Evolutionary conservation across 495 filamentous ascomycete species (phyloP).

Genomic region (Talaromyces thailandensis): DNA sequence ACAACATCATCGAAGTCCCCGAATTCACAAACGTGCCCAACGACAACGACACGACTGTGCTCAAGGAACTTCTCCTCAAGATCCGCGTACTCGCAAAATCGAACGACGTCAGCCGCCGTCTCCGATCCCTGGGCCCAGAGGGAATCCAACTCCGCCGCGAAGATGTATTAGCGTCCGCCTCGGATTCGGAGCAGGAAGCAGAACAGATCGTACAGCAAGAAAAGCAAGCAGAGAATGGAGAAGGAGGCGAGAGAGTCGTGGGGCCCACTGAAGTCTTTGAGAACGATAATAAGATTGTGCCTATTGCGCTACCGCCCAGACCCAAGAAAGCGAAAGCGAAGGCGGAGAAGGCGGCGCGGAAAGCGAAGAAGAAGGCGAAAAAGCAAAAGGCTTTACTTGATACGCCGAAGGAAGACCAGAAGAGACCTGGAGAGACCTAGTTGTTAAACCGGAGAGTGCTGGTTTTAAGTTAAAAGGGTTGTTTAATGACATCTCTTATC

Average conservation of each 20-base stretch:
- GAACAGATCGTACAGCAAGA: not conserved
- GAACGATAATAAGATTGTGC: not conserved
- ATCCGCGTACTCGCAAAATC: slow-evolving; percentile 24
- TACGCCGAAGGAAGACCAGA: not conserved
- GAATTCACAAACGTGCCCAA: slow-evolving; percentile 47
- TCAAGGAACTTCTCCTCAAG: slow-evolving; percentile 21
- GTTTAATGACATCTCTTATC: not conserved
- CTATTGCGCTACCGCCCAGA: not conserved
- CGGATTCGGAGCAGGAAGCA: not conserved
- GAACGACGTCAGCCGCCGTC: slow-evolving; percentile 32
- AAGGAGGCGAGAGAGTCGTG: not conserved
- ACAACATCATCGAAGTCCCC: slow-evolving; percentile 70
- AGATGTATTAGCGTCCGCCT: not conserved
- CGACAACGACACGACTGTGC: slow-evolving; percentile 22
- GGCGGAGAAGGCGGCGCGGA: not conserved
- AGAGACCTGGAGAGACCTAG: not conserved
- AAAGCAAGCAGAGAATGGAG: not conserved
- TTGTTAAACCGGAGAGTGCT: too few relatives aligned
- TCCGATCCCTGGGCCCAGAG: slow-evolving; percentile 16
- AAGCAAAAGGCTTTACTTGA: not conserved
- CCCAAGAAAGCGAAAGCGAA: not conserved
- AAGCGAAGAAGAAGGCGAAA: not conserved
- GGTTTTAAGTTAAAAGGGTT: too few relatives aligned
- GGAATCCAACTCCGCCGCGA: not conserved
- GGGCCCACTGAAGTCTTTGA: not conserved